Base-by-base conservation (phyloP, 768 basidiomycete species). In the Phanerochaete sordida region DNA sequence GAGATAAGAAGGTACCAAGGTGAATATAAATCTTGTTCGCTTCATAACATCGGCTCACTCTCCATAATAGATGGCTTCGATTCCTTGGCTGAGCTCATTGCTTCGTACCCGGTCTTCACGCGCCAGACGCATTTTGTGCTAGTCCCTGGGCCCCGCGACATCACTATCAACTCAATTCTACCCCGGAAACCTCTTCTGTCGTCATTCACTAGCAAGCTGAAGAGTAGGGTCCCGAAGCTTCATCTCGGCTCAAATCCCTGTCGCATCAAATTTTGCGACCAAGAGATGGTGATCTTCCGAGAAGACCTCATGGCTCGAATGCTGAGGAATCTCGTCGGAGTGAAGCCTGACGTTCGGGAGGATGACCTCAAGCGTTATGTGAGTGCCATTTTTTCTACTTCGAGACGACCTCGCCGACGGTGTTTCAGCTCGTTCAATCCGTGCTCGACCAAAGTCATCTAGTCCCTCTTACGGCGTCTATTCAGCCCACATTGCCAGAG, bases 381-480 rank as follows among this genome's bases (percentile, higher is more conserved):
- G 70, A 68, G 92, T 66, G 12, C 59, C 15, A 26, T 27, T 15
- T 51, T 52, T 37, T 63, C 35, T 28, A 7, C 31, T 0, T 28
- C n/a, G 31, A 33, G 21, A 8, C 24, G 16, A 1, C n/a, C 44
- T 26, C 9, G 8, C 53, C 26, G 28, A 0, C 11, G 15, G 15
- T 37, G 4, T 47, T 31, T n/a, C 55, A 98, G 95, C 83, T 97
- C 57, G 95, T 97, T n/a, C 95, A 97, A 75, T 90, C 95, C 0
- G 86, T 99, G 39, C 76, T 98, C 35, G 97, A 99, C 70, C 97
- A 99, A 74, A 87, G 89, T 37, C 95, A 98, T 75, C 81, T 99
- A n/a, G 85, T 85, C 15, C 97, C 97, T 0, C 75, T 98, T 27
- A 87, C 94, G 0, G 79, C 85, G 28, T 84, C 88, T 56, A 86